Conservation (phyloP, 352 stramenopile species). For the Globisporangium orthogonon region DNA sequence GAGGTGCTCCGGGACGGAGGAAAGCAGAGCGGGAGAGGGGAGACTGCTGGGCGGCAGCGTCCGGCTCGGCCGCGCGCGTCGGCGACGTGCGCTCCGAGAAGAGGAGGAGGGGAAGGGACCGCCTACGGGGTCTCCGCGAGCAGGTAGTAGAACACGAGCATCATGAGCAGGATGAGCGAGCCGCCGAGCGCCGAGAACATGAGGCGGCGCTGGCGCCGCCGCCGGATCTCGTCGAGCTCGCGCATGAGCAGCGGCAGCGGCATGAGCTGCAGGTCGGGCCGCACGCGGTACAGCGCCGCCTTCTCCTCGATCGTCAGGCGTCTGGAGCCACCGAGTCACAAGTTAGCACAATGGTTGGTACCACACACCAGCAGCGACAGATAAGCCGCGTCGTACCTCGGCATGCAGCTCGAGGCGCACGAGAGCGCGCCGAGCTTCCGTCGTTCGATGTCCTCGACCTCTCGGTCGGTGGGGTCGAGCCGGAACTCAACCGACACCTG, state of each 20-base stretch:
- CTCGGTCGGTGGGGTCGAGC: constrained; percentile 38
- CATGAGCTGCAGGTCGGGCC: constrained; percentile 63
- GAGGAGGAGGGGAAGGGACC: not conserved
- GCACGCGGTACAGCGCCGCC: constrained; percentile 56
- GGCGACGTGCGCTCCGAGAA: not conserved
- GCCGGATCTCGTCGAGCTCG: constrained; percentile 55
- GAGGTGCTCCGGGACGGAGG: no score
- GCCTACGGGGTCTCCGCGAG: constrained; percentile 39
- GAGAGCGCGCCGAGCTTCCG: constrained; percentile 15
- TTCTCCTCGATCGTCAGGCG: constrained; percentile 77
- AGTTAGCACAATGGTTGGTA: no score
- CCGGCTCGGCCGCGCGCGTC: not conserved
- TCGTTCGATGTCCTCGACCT: constrained; percentile 28
- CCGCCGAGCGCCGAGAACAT: constrained; percentile 63
- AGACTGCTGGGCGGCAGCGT: not conserved
- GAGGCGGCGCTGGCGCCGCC: constrained; percentile 54
- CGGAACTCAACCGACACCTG: constrained; percentile 60
- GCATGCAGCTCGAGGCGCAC: constrained; percentile 45
- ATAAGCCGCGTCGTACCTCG: constrained; percentile 26
- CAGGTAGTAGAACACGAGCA: constrained; percentile 80
- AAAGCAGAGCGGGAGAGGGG: no score
- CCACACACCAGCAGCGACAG: not conserved
- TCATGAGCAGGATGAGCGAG: constrained; percentile 60
- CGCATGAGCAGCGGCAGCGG: constrained; percentile 48
- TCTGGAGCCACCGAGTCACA: constrained; percentile 6